Conservation (phyloP, 2,329 filamentous ascomycete species). For the Gremmenia infestans region DNA sequence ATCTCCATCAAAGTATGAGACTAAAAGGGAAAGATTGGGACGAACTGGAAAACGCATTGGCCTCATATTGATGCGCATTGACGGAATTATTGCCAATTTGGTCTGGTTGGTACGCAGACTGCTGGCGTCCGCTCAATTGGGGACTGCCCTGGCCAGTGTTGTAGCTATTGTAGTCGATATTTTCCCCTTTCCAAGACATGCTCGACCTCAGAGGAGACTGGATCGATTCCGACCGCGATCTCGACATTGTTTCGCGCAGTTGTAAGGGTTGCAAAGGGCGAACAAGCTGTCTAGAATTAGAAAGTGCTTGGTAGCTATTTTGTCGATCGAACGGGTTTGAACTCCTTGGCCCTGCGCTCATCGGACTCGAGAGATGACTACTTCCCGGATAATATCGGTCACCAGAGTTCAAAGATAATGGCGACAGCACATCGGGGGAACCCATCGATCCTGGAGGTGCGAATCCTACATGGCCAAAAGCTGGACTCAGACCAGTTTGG, state of each 20-base stretch:
- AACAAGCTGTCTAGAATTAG: slow-evolving; percentile 39
- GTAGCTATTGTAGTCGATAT: slow-evolving; percentile 51
- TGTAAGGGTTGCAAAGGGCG: slow-evolving; percentile 54
- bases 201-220: slow-evolving; percentile 55
- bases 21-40: slow-evolving; percentile 13
- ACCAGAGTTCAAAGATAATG: slow-evolving; percentile 49
- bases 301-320: slow-evolving; percentile 43
- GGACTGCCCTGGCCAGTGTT: slow-evolving; percentile 43
- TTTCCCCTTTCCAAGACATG: slow-evolving; percentile 59
- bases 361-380: slow-evolving; percentile 42
- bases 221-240: slow-evolving; percentile 52
- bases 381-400: slow-evolving; percentile 49
- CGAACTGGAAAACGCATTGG: slow-evolving; percentile 47
- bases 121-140: slow-evolving; percentile 42
- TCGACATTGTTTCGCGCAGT: slow-evolving; percentile 51
- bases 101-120: slow-evolving; percentile 47
- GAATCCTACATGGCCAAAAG: slow-evolving; percentile 63
- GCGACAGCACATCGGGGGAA: slow-evolving; percentile 51
- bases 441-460: slow-evolving; percentile 47
- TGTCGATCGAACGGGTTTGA: slow-evolving; percentile 51
- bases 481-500: slow-evolving; percentile 60
- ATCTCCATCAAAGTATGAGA: slow-evolving; percentile 20
- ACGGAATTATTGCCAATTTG: slow-evolving; percentile 39
- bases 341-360: slow-evolving; percentile 44
- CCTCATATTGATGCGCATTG: slow-evolving; percentile 45